Evolutionary conservation across 1,139 yeast species (phyloP).

Genomic region (Chernovozyma aurita): DNA sequence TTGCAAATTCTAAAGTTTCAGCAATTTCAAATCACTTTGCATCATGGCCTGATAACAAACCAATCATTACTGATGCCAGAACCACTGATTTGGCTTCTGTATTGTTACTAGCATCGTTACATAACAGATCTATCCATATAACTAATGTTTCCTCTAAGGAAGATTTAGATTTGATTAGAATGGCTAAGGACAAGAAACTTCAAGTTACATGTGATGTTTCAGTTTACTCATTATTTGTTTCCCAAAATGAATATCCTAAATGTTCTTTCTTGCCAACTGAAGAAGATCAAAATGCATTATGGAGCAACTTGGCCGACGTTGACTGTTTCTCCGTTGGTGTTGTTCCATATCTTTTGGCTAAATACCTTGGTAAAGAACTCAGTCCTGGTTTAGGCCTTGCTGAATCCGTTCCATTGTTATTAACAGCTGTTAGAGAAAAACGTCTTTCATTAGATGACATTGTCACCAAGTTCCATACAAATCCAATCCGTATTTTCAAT

Average conservation of each 20-base stretch:
- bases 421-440: conserved; percentile 74
- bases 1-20: conserved; percentile 65
- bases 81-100: conserved; percentile 91
- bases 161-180: conserved; percentile 77
- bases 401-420: conserved; percentile 78
- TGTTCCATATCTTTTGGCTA: conserved; percentile 69
- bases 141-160: conserved; percentile 79
- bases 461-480: conserved; percentile 68
- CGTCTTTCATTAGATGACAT: conserved; percentile 72
- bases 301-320: conserved; percentile 68
- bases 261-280: conserved; percentile 72
- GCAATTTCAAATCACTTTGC: conserved; percentile 75
- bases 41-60: conserved; percentile 80
- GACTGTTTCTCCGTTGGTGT: conserved; percentile 89
- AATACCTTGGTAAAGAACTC: conserved; percentile 54
- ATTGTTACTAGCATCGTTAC: conserved; percentile 82
- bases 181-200: conserved; percentile 80
- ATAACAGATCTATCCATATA: conserved; percentile 80
- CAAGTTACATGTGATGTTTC: conserved; percentile 90
- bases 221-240: conserved; percentile 71
- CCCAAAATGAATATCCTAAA: conserved; percentile 68
- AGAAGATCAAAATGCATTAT: conserved; percentile 76
- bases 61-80: conserved; percentile 88
- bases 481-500: conserved; percentile 79
- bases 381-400: conserved; percentile 72